phyloP scores from a whole-genome alignment of 768 basidiomycete genomes.

The Mrakia blollopis region DNA sequence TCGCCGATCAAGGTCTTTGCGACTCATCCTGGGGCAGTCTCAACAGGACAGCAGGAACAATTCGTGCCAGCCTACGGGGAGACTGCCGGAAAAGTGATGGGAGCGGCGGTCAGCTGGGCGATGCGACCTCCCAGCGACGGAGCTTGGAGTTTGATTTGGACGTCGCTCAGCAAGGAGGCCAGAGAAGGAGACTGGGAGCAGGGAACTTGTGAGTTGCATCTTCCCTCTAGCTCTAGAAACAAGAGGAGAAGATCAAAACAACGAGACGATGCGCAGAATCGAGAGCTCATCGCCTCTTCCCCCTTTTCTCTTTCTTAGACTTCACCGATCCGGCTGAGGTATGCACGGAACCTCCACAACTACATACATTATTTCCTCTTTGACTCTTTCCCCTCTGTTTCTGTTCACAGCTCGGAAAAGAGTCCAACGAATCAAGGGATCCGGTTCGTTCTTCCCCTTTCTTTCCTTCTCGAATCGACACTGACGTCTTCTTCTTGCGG shows the following conservation, averaged over 20 bases:
- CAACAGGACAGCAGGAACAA: conserved; percentile 14
- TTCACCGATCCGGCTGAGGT: conserved; percentile 17
- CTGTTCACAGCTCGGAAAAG: conserved; percentile 11
- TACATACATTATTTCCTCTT: neutral
- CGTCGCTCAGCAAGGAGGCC: conserved; percentile 4
- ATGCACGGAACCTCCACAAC: no score
- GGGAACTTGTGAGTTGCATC: conserved; percentile 11
- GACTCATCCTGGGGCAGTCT: conserved; percentile 13
- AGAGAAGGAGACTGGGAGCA: neutral
- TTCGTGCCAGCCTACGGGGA: conserved; percentile 8
- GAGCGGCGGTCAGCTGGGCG: neutral
- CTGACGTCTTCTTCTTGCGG: no score
- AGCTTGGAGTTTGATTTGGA: conserved; percentile 14
- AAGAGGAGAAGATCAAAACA: neutral
- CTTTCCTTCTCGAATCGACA: no score
- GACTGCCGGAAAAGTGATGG: neutral
- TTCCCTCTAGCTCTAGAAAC: neutral
- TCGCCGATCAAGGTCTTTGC: neutral
- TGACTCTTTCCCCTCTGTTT: neutral
- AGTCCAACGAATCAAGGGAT: conserved; percentile 1
- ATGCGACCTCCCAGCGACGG: conserved; percentile 6
- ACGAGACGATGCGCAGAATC: neutral
- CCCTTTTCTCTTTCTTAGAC: neutral
- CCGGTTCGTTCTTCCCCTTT: no score
- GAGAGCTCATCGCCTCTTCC: neutral